A percentile compares a stretch with the other conserved stretches of the same genome.
phyloP scores from a whole-genome alignment of 2,329 filamentous ascomycete species.

The Penicillium sp. region DNA sequence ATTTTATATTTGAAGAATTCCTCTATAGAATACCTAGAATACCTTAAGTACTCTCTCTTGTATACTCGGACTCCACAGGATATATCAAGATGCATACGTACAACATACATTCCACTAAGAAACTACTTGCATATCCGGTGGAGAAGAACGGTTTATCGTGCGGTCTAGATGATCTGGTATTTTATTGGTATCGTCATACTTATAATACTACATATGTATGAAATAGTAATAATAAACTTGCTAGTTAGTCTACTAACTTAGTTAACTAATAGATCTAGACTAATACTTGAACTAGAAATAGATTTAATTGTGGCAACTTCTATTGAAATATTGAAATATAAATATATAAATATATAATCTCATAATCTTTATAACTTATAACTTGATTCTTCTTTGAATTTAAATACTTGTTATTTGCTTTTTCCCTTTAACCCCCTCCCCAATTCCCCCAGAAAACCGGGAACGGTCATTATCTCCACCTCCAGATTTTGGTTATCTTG shows the following conservation, averaged over 20 bases:
- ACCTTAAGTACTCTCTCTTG: too few relatives aligned
- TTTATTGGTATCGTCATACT: not conserved
- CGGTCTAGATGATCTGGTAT: conserved; percentile 6
- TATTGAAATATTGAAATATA: not conserved
- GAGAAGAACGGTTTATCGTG: conserved; percentile 1
- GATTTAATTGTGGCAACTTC: not conserved
- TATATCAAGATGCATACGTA: not conserved
- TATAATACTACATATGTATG: not conserved
- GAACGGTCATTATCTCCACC: not conserved
- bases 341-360: too few relatives aligned
- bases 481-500: not conserved
- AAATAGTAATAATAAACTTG: not conserved
- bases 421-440: not conserved
- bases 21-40: too few relatives aligned
- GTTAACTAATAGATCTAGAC: not conserved
- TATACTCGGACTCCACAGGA: not conserved
- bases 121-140: conserved; percentile 1
- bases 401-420: not conserved
- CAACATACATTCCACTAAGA: not conserved
- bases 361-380: too few relatives aligned
- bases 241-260: not conserved
- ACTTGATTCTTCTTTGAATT: not conserved
- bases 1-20: too few relatives aligned
- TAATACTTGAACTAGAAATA: not conserved
- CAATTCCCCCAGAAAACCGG: not conserved